Percentiles rank a stretch among this genome's conserved stretches.
phyloP scores from a whole-genome alignment of 176 grass and related monocot species.

The Carex myosuroides region DNA sequence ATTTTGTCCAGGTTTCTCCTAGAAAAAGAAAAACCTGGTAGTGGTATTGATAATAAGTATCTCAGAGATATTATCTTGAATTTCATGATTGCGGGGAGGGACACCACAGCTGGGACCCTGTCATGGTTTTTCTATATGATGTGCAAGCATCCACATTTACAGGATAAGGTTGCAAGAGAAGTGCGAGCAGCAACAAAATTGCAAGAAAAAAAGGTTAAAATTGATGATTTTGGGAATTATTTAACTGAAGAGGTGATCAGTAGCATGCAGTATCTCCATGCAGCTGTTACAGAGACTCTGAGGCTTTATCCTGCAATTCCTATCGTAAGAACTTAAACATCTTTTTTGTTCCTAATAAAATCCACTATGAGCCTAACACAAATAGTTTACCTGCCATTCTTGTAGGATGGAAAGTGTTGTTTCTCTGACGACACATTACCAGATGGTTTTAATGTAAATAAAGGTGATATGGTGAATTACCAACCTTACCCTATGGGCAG shows the following conservation, averaged over 20 bases:
- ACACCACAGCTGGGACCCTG: constrained; percentile 57
- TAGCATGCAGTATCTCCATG: constrained; percentile 75
- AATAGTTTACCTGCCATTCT: neutral
- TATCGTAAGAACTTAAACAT: constrained; percentile 29
- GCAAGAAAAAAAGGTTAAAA: constrained; percentile 10
- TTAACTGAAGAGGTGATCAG: constrained; percentile 43
- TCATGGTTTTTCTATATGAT: constrained; percentile 80
- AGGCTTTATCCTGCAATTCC: constrained; percentile 57
- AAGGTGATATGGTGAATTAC: constrained; percentile 72
- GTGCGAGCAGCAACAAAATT: constrained; percentile 28
- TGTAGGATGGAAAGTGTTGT: constrained; percentile 62
- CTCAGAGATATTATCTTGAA: constrained; percentile 71
- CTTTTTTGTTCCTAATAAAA: neutral
- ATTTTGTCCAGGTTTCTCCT: constrained; percentile 73
- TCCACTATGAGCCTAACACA: neutral
- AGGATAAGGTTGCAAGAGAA: constrained; percentile 54
- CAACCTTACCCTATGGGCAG: constrained; percentile 79
- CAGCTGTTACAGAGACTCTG: constrained; percentile 57
- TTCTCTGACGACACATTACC: constrained; percentile 64
- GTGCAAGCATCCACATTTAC: constrained; percentile 49
- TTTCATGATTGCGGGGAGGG: constrained; percentile 65
- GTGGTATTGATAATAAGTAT: constrained; percentile 39
- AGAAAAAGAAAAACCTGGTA: constrained; percentile 39
- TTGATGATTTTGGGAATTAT: neutral
- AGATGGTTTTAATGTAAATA: constrained; percentile 41